phyloP scores from a whole-genome alignment of 176 grass and related monocot species.

The Aegilops speltoides region DNA sequence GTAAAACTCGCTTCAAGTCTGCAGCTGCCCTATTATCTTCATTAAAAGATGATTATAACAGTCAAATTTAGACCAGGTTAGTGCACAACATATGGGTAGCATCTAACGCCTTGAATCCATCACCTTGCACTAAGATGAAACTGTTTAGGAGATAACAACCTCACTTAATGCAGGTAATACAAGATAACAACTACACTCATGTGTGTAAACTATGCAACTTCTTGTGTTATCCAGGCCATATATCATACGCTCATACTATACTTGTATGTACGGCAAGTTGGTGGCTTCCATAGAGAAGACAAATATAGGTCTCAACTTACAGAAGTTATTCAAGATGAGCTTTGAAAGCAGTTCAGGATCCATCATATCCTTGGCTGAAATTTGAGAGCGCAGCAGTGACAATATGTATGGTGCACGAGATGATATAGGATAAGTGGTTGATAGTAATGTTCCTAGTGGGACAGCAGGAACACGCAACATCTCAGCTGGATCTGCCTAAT shows the following conservation, averaged over 20 bases:
- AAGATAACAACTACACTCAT: background rate
- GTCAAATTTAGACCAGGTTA: slow-evolving; percentile 4
- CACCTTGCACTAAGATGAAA: background rate
- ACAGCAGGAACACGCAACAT: slow-evolving; percentile 78
- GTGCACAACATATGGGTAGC: background rate
- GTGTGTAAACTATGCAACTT: slow-evolving; percentile 1
- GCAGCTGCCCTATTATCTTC: background rate
- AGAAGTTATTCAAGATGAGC: slow-evolving; percentile 87
- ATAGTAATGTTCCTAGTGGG: slow-evolving; percentile 69
- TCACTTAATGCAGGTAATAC: background rate
- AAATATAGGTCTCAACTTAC: slow-evolving; percentile 55
- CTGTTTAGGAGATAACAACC: background rate
- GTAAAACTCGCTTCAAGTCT: slow-evolving; percentile 1
- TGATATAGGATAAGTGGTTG: slow-evolving; percentile 80
- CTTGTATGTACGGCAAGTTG: slow-evolving; percentile 8
- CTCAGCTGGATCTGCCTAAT: slow-evolving; percentile 87
- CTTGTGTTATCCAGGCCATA: background rate
- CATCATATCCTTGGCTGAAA: slow-evolving; percentile 96
- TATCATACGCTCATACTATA: background rate
- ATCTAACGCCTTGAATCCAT: background rate
- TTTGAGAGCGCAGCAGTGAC: slow-evolving; percentile 80
- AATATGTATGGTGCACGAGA: slow-evolving; percentile 71
- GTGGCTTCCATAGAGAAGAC: slow-evolving; percentile 3
- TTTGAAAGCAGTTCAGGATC: slow-evolving; percentile 87
- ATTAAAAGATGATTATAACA: slow-evolving; percentile 9